Conservation (phyloP, 768 basidiomycete genomes). For the Tulasnella sp. region DNA sequence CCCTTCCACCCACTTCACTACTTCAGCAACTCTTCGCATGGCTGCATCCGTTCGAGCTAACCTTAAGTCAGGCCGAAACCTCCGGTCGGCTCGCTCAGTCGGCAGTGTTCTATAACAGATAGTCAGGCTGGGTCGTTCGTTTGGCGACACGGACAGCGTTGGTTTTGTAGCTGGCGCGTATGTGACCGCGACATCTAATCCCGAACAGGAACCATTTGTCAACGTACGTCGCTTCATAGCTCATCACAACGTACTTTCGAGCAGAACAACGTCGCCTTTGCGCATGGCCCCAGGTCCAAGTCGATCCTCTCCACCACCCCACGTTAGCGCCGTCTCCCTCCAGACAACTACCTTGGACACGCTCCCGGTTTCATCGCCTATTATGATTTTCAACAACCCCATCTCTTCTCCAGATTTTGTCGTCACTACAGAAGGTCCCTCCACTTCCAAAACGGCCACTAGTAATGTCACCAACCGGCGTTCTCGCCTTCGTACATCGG, state of each 20-base stretch:
- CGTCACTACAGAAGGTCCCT: slow-evolving; percentile 61
- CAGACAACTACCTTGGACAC: slow-evolving; percentile 67
- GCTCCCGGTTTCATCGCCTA: slow-evolving; percentile 63
- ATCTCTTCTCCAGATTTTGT: slow-evolving; percentile 67
- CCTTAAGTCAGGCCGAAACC: slow-evolving; percentile 62
- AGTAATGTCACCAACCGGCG: slow-evolving; percentile 47
- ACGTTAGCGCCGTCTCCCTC: slow-evolving; percentile 64
- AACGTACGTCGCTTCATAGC: background rate
- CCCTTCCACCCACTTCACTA: slow-evolving; percentile 65
- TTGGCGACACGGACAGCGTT: slow-evolving; percentile 59
- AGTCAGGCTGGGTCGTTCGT: slow-evolving; percentile 50
- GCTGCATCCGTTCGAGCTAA: slow-evolving; percentile 60
- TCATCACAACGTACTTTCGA: slow-evolving; percentile 49
- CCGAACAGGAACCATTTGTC: background rate
- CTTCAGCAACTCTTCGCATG: slow-evolving; percentile 56
- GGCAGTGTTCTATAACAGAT: slow-evolving; percentile 80
- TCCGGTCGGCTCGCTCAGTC: slow-evolving; percentile 44
- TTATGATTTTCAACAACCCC: slow-evolving; percentile 56
- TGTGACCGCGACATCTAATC: slow-evolving; percentile 2
- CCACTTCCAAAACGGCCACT: slow-evolving; percentile 63
- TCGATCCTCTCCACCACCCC: slow-evolving; percentile 44
- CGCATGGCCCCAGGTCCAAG: slow-evolving; percentile 41
- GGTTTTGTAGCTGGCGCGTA: slow-evolving; percentile 6
- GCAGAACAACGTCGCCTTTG: slow-evolving; percentile 61
- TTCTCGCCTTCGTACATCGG: slow-evolving; percentile 24